Evolutionary conservation across 176 grass and related monocot species (phyloP).

Genomic region (Pontederia crassipes): DNA sequence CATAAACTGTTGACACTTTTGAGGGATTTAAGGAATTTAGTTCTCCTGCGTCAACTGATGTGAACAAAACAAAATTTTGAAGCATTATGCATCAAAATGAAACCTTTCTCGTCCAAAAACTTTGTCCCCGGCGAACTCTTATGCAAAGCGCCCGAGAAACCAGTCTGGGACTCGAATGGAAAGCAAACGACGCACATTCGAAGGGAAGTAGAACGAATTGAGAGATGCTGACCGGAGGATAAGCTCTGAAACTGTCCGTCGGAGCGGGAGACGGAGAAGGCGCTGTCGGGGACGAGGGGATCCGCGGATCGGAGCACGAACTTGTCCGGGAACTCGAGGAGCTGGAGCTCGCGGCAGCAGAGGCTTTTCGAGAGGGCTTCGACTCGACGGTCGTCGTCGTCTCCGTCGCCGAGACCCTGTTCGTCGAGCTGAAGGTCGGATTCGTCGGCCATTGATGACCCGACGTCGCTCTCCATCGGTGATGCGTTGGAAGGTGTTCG

Average conservation of each 20-base stretch:
- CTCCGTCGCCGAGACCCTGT: too few relatives aligned
- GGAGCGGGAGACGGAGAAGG: conserved; percentile 58
- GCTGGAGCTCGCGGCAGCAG: conserved; percentile 67
- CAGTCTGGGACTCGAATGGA: not conserved
- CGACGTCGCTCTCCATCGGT: too few relatives aligned
- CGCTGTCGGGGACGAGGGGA: conserved; percentile 31
- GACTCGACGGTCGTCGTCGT: too few relatives aligned
- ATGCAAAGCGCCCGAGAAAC: too few relatives aligned
- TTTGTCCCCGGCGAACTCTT: not conserved
- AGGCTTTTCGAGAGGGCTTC: conserved; percentile 13
- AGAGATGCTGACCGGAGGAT: conserved; percentile 28
- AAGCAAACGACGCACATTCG: not conserved
- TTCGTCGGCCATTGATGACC: too few relatives aligned
- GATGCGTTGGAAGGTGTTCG: too few relatives aligned
- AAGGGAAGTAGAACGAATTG: not conserved
- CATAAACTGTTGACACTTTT: conserved; percentile 45
- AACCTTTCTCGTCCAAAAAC: not conserved
- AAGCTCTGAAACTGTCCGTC: conserved; percentile 42
- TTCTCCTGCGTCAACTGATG: conserved; percentile 20
- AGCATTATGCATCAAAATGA: not conserved
- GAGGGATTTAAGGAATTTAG: conserved; percentile 18
- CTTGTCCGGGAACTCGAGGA: conserved; percentile 72
- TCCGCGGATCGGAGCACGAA: conserved; percentile 66
- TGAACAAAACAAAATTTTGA: conserved; percentile 6
- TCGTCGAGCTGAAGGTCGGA: too few relatives aligned